Percentiles rank a stretch among this genome's conserved stretches.
Conservation (phyloP, 768 basidiomycete genomes). For the Trametes cinnabarina region DNA sequence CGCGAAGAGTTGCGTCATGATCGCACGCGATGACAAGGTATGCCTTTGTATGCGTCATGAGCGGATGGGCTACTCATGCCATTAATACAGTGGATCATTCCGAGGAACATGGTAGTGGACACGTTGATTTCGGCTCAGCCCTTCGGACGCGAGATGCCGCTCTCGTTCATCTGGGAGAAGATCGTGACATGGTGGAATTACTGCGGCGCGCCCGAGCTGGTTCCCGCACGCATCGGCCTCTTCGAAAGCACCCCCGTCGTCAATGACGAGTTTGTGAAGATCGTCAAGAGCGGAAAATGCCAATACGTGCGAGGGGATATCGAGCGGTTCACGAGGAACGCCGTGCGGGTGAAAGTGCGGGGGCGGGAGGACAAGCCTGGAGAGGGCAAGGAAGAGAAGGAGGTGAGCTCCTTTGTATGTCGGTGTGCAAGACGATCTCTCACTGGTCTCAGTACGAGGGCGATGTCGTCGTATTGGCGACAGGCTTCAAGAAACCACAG, state of each 20-base stretch:
- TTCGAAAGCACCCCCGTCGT: constrained; percentile 52
- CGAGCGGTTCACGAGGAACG: constrained; percentile 35
- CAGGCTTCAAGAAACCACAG: constrained; percentile 48
- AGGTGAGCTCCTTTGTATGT: constrained; percentile 14
- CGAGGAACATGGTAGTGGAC: constrained; percentile 46
- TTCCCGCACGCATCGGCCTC: constrained; percentile 40
- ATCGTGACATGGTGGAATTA: constrained; percentile 45
- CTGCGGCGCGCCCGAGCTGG: constrained; percentile 43
- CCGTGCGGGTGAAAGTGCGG: constrained; percentile 41
- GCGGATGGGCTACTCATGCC: background rate
- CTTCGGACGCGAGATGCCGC: constrained; percentile 51
- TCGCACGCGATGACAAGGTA: constrained; percentile 42
- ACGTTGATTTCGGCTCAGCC: constrained; percentile 48
- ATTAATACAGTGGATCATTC: constrained; percentile 45
- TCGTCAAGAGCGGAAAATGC: constrained; percentile 42
- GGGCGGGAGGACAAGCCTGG: constrained; percentile 34
- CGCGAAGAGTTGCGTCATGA: constrained; percentile 35
- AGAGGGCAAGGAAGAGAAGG: constrained; percentile 32
- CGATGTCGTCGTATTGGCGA: constrained; percentile 52
- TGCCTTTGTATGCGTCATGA: background rate
- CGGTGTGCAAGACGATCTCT: background rate
- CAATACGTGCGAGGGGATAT: constrained; percentile 50
- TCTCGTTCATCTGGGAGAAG: constrained; percentile 50
- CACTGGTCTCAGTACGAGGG: constrained; percentile 34
- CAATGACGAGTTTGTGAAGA: constrained; percentile 49